Percentiles rank a stretch among this genome's conserved stretches.
Conservation (phyloP, 805 yeast genomes). For the Saccharomycopsis oosterbeekiorum region DNA sequence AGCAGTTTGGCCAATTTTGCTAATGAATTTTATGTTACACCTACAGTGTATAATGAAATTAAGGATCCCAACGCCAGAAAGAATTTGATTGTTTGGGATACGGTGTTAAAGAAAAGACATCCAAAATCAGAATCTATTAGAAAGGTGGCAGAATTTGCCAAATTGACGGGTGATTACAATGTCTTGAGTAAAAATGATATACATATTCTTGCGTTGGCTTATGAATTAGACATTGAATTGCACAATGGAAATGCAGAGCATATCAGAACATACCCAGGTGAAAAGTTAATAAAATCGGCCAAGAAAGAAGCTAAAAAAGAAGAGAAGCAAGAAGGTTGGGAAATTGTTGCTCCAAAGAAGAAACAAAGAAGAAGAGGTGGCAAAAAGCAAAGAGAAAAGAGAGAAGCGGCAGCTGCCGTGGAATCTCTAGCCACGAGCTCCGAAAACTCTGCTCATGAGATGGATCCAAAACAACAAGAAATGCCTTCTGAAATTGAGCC, state of each 20-base stretch:
- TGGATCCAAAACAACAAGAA: neutral
- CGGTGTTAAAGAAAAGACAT: conserved; percentile 57
- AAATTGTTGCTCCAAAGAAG: conserved; percentile 22
- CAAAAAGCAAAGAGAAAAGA: conserved; percentile 51
- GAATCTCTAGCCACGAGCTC: neutral
- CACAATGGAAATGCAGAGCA: conserved; percentile 56
- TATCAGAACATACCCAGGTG: conserved; percentile 67
- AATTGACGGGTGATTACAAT: conserved; percentile 80
- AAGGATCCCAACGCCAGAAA: conserved; percentile 76
- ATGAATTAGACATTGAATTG: conserved; percentile 70
- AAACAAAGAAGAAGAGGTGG: conserved; percentile 54
- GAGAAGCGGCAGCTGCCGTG: conserved; percentile 29
- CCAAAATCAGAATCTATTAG: conserved; percentile 59
- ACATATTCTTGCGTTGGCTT: conserved; percentile 83
- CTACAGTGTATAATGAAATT: conserved; percentile 82
- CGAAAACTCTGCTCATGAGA: neutral
- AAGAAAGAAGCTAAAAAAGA: conserved; percentile 21
- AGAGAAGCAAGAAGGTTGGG: conserved; percentile 19
- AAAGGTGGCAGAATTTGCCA: conserved; percentile 66
- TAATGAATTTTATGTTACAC: conserved; percentile 70
- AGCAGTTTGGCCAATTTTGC: conserved; percentile 66
- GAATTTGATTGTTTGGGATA: conserved; percentile 76
- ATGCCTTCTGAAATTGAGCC: conserved; percentile 8
- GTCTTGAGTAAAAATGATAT: conserved; percentile 88
- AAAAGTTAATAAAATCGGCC: conserved; percentile 25